Percentiles rank a stretch among this genome's conserved stretches.
These are phyloP conservation scores for Oryza rufipogon DNA, from an alignment of 176 grass and related monocot species.

Conservation along the genomic window DNA sequence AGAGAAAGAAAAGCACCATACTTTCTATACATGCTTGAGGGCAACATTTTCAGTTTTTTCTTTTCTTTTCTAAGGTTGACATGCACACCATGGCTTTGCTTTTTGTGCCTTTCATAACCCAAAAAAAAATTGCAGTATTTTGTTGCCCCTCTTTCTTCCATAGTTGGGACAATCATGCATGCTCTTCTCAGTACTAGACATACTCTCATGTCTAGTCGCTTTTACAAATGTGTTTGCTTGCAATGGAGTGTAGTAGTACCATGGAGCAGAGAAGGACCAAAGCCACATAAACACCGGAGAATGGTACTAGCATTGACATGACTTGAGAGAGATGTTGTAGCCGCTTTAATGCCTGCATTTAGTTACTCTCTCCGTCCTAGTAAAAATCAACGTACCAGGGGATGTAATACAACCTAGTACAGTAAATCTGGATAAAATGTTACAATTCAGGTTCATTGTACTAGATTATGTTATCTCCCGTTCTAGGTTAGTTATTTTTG, in stretches of 20 bases:
- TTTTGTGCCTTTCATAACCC: slow-evolving; percentile 54
- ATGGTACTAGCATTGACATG: slow-evolving; percentile 45
- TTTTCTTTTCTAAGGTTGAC: slow-evolving; percentile 72
- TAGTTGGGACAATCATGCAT: slow-evolving; percentile 43
- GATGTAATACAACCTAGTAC: no score
- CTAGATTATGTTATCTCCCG: no score
- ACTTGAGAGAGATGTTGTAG: slow-evolving; percentile 20
- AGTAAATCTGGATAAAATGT: no score
- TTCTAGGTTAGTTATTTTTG: no score
- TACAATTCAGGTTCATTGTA: no score
- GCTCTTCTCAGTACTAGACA: slow-evolving; percentile 40
- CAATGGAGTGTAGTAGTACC: slow-evolving; percentile 12
- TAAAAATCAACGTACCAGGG: no score
- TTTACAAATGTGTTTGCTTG: slow-evolving; percentile 29
- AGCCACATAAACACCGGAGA: slow-evolving; percentile 51
- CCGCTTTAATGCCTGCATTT: slow-evolving; percentile 25
- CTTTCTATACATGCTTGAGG: slow-evolving; percentile 51
- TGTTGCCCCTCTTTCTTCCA: slow-evolving; percentile 16
- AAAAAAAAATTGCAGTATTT: slow-evolving; percentile 6
- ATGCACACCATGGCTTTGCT: slow-evolving; percentile 50
- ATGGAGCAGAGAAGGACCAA: slow-evolving; percentile 30
- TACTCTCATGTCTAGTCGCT: slow-evolving; percentile 39
- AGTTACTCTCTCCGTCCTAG: background rate
- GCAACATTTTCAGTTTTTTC: slow-evolving; percentile 41
- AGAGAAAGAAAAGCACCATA: slow-evolving; percentile 40